Evolutionary conservation across 1,284 basidiomycete species (phyloP).

Genomic region (Puccinia horiana): DNA sequence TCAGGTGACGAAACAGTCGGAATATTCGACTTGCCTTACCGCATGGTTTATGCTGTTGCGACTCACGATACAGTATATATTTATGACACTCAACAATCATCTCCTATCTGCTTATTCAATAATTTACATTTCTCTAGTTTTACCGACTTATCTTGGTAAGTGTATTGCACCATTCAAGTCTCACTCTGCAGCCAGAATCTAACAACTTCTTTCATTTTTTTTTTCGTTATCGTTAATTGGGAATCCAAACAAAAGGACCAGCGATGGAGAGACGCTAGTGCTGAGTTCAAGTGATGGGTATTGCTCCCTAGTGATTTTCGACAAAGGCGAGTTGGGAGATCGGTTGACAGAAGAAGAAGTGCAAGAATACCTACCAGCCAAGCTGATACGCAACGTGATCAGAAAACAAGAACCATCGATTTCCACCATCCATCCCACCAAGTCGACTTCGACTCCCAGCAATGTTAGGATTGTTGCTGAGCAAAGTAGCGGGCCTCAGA

Average conservation of each 20-base stretch:
- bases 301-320: conserved; percentile 81
- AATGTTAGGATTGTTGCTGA: neutral
- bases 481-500: neutral
- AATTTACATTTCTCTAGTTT: conserved; percentile 97
- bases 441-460: neutral
- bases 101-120: conserved; percentile 86
- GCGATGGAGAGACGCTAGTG: conserved; percentile 89
- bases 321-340: conserved; percentile 81
- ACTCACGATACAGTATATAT: conserved; percentile 94
- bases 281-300: conserved; percentile 93
- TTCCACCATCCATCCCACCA: neutral
- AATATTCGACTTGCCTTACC: conserved; percentile 85
- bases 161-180: conserved; percentile 52
- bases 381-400: neutral
- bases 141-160: conserved; percentile 92
- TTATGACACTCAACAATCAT: conserved; percentile 94
- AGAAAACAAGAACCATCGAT: neutral
- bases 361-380: neutral
- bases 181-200: neutral
- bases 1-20: conserved; percentile 60
- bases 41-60: conserved; percentile 92
- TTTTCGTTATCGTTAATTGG: conserved; percentile 6
- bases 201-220: neutral
- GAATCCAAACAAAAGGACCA: conserved; percentile 68
- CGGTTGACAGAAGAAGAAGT: conserved; percentile 53